Conservation (phyloP, 2,329 filamentous ascomycete species). For the Dichotomopilus funicola region DNA sequence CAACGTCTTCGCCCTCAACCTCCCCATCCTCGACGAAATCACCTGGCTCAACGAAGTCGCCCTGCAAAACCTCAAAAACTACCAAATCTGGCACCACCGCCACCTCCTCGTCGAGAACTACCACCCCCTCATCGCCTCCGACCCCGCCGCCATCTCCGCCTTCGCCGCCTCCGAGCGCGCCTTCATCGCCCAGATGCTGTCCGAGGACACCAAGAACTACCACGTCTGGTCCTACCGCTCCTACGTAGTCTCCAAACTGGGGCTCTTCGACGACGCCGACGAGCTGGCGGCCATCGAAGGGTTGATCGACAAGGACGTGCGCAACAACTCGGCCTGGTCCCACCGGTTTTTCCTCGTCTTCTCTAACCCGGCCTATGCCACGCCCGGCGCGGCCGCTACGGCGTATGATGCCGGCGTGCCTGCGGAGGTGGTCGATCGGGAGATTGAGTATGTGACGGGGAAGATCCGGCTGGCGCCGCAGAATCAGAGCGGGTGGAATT, state of each 20-base stretch:
- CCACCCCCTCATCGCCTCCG: slow-evolving; percentile 54
- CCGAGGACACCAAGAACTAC: slow-evolving; percentile 90
- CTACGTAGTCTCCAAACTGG: slow-evolving; percentile 57
- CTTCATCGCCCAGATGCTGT: slow-evolving; percentile 77
- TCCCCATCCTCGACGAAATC: slow-evolving; percentile 65
- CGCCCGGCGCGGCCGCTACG: slow-evolving; percentile 42
- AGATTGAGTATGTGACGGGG: slow-evolving; percentile 66
- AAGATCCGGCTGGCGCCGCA: slow-evolving; percentile 77
- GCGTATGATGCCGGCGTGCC: slow-evolving; percentile 52
- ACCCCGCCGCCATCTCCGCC: slow-evolving; percentile 46
- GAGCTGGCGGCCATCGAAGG: slow-evolving; percentile 66
- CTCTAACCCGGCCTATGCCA: slow-evolving; percentile 48
- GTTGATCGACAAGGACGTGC: slow-evolving; percentile 71
- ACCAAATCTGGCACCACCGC: slow-evolving; percentile 88
- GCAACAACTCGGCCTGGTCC: slow-evolving; percentile 97
- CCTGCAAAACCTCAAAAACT: slow-evolving; percentile 86
- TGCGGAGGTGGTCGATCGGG: slow-evolving; percentile 59
- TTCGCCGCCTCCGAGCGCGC: slow-evolving; percentile 61
- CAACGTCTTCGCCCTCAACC: slow-evolving; percentile 61
- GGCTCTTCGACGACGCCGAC: slow-evolving; percentile 54
- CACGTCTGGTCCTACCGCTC: slow-evolving; percentile 97
- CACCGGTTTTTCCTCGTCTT: slow-evolving; percentile 95
- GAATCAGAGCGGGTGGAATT: slow-evolving; percentile 94
- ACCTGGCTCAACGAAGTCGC: slow-evolving; percentile 81
- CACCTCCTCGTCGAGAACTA: slow-evolving; percentile 58